Evolutionary conservation across 108 stramenopile genomes (phyloP).

Genomic region (Cyclotella atomus): DNA sequence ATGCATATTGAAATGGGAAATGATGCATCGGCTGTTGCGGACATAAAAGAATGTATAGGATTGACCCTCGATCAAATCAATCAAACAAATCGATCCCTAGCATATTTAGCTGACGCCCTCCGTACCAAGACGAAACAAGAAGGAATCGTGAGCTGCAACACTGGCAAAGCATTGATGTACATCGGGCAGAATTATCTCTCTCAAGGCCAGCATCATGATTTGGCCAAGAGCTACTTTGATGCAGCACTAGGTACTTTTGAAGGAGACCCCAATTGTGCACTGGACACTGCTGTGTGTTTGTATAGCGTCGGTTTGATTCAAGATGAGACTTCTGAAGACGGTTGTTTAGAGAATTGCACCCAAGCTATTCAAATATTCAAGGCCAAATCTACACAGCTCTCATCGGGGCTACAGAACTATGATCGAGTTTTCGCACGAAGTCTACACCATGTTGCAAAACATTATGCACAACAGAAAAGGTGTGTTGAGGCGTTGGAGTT

Average conservation of each 20-base stretch:
- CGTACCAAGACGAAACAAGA: conserved; percentile 42
- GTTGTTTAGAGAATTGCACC: conserved; percentile 31
- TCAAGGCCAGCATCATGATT: conserved; percentile 8
- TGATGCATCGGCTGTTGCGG: conserved; percentile 39
- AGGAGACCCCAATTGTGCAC: not conserved
- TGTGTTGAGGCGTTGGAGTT: conserved; percentile 24
- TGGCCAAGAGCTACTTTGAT: conserved; percentile 47
- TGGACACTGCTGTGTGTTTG: conserved; percentile 43
- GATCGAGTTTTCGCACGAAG: conserved; percentile 23
- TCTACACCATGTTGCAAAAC: conserved; percentile 34
- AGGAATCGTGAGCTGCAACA: conserved; percentile 34
- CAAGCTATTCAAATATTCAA: conserved; percentile 40
- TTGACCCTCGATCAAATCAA: conserved; percentile 28
- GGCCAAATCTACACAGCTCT: not conserved
- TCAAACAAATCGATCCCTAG: conserved; percentile 35
- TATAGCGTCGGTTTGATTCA: conserved; percentile 43
- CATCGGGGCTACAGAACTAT: not conserved
- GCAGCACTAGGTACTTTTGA: conserved; percentile 51
- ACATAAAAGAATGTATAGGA: conserved; percentile 56
- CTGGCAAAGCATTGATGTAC: conserved; percentile 47
- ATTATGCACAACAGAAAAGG: conserved; percentile 23
- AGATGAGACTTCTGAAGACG: conserved; percentile 24
- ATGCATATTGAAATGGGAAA: conserved; percentile 36
- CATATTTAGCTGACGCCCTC: conserved; percentile 49
- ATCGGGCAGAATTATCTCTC: conserved; percentile 50